phyloP scores from a whole-genome alignment of 2,329 filamentous ascomycete species.

The Colletotrichum sp. region DNA sequence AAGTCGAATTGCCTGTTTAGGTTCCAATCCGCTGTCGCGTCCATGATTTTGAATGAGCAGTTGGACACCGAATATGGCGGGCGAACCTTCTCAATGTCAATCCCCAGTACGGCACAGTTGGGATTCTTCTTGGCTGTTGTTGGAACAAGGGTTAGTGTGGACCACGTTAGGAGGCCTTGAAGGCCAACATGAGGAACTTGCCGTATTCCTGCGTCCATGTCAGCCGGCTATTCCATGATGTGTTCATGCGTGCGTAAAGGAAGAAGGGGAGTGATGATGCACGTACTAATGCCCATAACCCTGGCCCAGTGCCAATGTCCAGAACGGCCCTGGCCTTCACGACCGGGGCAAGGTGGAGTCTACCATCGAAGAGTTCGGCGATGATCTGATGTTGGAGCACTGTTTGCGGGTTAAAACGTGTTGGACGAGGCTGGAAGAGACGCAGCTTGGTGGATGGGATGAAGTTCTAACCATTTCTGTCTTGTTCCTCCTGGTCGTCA shows the following conservation, averaged over 20 bases:
- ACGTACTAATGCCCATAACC: constrained; percentile 33
- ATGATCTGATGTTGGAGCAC: constrained; percentile 33
- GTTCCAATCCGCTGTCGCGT: constrained; percentile 31
- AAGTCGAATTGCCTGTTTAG: constrained; percentile 31
- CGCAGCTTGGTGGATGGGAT: not conserved
- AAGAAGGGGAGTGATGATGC: not conserved
- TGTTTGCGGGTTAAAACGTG: constrained; percentile 11
- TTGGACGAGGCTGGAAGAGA: not conserved
- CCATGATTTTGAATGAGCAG: constrained; percentile 32
- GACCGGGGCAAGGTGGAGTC: constrained; percentile 30
- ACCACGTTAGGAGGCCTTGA: not conserved
- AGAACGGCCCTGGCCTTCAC: constrained; percentile 28
- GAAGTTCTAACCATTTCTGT: constrained; percentile 29
- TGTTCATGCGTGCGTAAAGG: not conserved
- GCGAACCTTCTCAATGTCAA: constrained; percentile 34
- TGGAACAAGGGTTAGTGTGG: not conserved
- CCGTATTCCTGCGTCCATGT: constrained; percentile 25
- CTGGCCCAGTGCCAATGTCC: constrained; percentile 33
- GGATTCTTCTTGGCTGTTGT: constrained; percentile 28
- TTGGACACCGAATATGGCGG: constrained; percentile 29
- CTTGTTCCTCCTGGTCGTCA: constrained; percentile 30
- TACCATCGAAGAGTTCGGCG: constrained; percentile 30
- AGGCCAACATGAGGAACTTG: constrained; percentile 5
- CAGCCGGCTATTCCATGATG: constrained; percentile 2
- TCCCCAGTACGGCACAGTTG: constrained; percentile 29